Base-by-base conservation (phyloP, 306 rosid genomes). In the Vachellia pachyceras region DNA sequence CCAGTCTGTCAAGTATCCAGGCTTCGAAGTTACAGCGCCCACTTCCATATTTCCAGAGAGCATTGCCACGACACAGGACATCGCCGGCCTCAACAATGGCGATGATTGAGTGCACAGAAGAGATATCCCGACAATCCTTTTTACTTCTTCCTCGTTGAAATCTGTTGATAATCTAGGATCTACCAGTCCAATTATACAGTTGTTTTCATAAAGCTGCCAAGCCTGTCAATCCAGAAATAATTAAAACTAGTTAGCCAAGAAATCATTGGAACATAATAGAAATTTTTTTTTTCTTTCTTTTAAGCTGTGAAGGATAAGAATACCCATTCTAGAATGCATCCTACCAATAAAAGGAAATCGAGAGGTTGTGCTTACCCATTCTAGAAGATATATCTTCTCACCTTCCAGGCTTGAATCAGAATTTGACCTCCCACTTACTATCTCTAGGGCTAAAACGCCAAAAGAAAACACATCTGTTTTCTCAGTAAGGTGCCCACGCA, bases 1-100 rank as follows among this genome's bases (percentile, higher is more conserved):
- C 97, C 91, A 89, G 52, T 89, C 94, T 1, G 90, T 79, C 61
- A 92, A 54, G 85, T 92, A 92, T n/a, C 91, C 92, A 8, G 95
- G 97, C 84, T 57, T 86, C 33, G 94, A 41, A 76, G 83, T 85
- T 39, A 85, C 89, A 41, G 79, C 3, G 63, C 80, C 55, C 84
- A 90, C 93, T 79, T 90, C 93, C 4, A 77, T 54, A 72, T 91
- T 91, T 80, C 95, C 94, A 3, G 89, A 70, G 75, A 92, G 91
- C 95, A 92, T 92, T 57, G 93, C 92, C 79, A 92, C 89, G 42
- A 87, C 95, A 1, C 89, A 87, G 1, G 95, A 90, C 97, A 92
- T 92, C 3, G 91, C 66, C 42, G 97, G 97, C 25, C 91, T 84
- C 70, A 69, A 79, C 17, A 41, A 13, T 45, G 95, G 94, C 15